Conservation (phyloP, 75 land plant genomes). For the Azolla pinnata region DNA sequence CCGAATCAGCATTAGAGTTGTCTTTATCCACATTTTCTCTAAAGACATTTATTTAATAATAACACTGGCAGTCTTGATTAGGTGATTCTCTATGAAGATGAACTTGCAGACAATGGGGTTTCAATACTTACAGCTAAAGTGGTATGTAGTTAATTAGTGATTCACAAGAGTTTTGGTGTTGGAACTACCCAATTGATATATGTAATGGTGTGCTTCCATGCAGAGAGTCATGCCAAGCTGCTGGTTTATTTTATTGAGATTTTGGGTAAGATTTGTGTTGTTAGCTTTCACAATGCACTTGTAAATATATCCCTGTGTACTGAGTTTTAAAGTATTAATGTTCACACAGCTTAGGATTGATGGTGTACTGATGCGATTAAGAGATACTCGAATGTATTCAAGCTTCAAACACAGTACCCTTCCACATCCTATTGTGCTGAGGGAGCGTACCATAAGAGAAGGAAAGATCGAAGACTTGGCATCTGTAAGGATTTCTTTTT, state of each 20-base stretch:
- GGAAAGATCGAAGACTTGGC: conserved; percentile 46
- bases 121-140: conserved; percentile 92
- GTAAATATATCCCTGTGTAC: neutral
- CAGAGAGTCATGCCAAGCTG: conserved; percentile 97
- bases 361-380: conserved; percentile 89
- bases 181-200: neutral
- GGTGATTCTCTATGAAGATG: conserved; percentile 94
- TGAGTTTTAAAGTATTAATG: neutral
- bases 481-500: conserved; percentile 26
- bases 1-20: too few species aligned
- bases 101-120: conserved; percentile 88
- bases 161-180: neutral
- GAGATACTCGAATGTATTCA: conserved; percentile 87
- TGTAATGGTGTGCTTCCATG: conserved; percentile 5
- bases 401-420: conserved; percentile 30
- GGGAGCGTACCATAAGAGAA: conserved; percentile 77
- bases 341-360: conserved; percentile 84
- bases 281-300: neutral
- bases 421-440: conserved; percentile 42
- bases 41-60: too few species aligned
- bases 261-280: conserved; percentile 53
- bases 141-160: conserved; percentile 35
- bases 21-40: too few species aligned
- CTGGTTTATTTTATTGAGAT: conserved; percentile 94
- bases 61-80: conserved; percentile 15